Base-by-base conservation (phyloP, 108 stramenopile genomes). In the Asterionellopsis glacialis region DNA sequence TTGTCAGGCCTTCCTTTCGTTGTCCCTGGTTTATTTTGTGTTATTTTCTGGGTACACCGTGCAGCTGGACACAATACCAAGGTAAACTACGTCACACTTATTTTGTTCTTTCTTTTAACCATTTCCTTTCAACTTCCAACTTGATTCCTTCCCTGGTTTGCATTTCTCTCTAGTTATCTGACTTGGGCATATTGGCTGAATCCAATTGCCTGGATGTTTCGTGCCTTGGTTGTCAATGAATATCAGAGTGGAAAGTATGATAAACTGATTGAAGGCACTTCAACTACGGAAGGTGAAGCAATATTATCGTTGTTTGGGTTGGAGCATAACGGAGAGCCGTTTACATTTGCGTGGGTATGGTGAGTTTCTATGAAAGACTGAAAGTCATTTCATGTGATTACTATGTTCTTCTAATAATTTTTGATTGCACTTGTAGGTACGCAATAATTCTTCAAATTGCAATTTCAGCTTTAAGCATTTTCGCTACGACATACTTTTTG, bases 161-260 rank as follows among this genome's bases (percentile, higher is more conserved):
- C 2, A 33, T 55, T 57, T 26, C 45, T 16, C 7, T 45, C 16
- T 41, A 64, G 47, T 39, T 72, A 80, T 44, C 76, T 64, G 68
- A 84, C 80, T 48, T 84, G 83, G 83, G 51, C 75, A 22, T 84
- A 84, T 69, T 84, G 79, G 80, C 58, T 77, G 9, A 85, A 85
- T 41, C 51, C 74, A 7, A 67, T 80, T 49, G 80, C 84, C 5
- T 85, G 84, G 84, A 54, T 69, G 38, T 51, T 82, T 51, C 74
- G 84, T 16, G 80, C 71, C 21, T 54, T 85, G 12, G 58, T 68
- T 40, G 66, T 85, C 10, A 85, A 82, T 52, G 78, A 85, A 44
- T 85, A 73, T 52, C 68, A 70, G 44, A 80, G 78, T 45, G 75
- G 75, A 11, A 64, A 69, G 47, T 85, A 74, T 45, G 77, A 78